These are phyloP conservation scores for Aspergillus sp. DNA, from an alignment of 2,329 filamentous ascomycete species.

Conservation along the genomic window DNA sequence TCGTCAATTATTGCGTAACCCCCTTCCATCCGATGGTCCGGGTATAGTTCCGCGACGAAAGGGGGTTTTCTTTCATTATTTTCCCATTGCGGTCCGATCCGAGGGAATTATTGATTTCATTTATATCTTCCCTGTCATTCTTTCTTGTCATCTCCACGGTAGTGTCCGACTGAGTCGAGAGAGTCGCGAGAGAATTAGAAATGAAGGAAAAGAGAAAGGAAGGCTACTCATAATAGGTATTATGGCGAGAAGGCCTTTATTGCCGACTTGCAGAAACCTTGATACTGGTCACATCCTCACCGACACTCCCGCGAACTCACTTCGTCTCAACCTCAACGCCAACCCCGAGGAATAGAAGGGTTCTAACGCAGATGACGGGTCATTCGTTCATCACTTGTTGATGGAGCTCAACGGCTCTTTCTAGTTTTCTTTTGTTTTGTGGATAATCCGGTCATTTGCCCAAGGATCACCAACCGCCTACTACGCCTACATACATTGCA, in stretches of 20 bases:
- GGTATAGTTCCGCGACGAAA: background rate
- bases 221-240: background rate
- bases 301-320: slow-evolving; percentile 6
- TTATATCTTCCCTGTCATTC: background rate
- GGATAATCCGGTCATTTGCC: background rate
- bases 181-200: background rate
- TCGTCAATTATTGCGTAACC: slow-evolving; percentile 7
- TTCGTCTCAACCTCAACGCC: background rate
- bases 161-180: background rate
- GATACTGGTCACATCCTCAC: slow-evolving; percentile 10
- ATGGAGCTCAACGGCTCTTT: background rate
- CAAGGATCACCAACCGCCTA: background rate
- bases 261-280: background rate
- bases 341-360: background rate
- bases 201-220: background rate
- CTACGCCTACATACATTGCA: background rate
- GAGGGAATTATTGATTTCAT: background rate
- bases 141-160: background rate
- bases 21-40: background rate
- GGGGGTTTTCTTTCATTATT: background rate
- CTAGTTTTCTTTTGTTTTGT: background rate
- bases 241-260: background rate
- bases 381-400: background rate
- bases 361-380: slow-evolving; percentile 1
- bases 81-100: slow-evolving; percentile 8